phyloP scores from a whole-genome alignment of 148 eudicot genomes.

The Polygonum aviculare region DNA sequence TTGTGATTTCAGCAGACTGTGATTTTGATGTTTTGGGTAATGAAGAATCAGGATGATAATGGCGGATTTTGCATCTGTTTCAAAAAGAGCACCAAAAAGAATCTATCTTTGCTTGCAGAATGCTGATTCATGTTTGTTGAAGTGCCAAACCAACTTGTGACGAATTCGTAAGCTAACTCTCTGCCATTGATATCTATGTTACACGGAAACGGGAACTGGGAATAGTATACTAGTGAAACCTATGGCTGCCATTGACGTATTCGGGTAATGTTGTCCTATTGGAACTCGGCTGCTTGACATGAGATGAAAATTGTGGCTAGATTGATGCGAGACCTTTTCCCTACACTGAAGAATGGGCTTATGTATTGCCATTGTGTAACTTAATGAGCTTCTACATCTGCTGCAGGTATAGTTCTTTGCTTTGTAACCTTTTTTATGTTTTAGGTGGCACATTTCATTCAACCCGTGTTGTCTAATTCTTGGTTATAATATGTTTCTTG shows the following conservation, averaged over 20 bases:
- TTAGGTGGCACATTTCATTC: neutral
- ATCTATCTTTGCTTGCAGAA: neutral
- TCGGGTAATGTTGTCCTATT: no score
- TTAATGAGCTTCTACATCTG: neutral
- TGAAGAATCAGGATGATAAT: neutral
- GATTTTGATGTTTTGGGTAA: no score
- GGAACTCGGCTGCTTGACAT: no score
- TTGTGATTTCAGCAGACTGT: neutral
- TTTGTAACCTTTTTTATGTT: no score
- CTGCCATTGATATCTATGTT: no score
- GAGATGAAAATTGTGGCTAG: no score
- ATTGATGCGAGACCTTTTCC: no score
- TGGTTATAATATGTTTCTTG: neutral
- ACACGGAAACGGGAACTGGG: no score
- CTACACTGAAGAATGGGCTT: no score
- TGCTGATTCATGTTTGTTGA: neutral
- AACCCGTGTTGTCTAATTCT: neutral
- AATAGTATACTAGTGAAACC: no score
- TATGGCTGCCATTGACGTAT: no score
- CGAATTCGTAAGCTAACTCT: neutral
- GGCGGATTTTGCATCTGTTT: neutral
- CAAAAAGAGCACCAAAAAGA: neutral
- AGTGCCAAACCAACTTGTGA: neutral
- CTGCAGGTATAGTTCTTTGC: neutral
- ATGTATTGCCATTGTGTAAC: no score